Evolutionary conservation across 2,329 filamentous ascomycete species (phyloP).

Genomic region (Fusarium papillatum): DNA sequence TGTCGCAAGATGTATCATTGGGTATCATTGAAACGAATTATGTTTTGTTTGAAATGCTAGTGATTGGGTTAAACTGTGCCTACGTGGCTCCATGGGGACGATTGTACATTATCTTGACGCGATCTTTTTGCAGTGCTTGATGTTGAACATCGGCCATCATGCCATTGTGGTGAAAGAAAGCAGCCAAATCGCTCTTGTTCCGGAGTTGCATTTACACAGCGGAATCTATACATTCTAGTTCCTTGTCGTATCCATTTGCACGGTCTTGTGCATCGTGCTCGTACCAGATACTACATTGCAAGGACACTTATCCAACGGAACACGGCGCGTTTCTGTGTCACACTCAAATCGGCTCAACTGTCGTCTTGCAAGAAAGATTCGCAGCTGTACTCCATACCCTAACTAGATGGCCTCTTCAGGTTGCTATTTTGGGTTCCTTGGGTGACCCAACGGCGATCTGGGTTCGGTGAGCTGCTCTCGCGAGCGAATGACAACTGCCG

Average conservation of each 20-base stretch:
- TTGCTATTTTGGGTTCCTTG: neutral
- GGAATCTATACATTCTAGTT: neutral
- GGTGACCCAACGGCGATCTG: neutral
- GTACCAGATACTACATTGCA: neutral
- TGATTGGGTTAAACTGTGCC: neutral
- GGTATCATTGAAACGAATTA: neutral
- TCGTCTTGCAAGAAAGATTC: too few species aligned
- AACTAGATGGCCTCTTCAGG: neutral
- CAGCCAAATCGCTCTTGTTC: neutral
- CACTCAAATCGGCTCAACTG: neutral
- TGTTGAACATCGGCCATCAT: neutral
- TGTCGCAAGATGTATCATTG: neutral
- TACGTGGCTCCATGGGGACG: neutral
- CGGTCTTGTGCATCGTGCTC: neutral
- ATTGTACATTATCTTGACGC: neutral
- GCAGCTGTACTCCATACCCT: neutral
- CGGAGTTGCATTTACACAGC: neutral
- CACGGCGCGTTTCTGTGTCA: neutral
- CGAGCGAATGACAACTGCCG: neutral
- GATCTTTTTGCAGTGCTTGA: neutral
- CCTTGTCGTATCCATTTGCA: neutral
- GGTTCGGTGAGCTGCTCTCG: neutral
- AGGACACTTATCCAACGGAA: neutral
- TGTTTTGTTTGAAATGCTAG: neutral
- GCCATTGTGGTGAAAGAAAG: neutral